A percentile compares a stretch with the other conserved stretches of the same genome.
Evolutionary conservation across 345 rosid species (phyloP).

Genomic region (Citrus unshiu): DNA sequence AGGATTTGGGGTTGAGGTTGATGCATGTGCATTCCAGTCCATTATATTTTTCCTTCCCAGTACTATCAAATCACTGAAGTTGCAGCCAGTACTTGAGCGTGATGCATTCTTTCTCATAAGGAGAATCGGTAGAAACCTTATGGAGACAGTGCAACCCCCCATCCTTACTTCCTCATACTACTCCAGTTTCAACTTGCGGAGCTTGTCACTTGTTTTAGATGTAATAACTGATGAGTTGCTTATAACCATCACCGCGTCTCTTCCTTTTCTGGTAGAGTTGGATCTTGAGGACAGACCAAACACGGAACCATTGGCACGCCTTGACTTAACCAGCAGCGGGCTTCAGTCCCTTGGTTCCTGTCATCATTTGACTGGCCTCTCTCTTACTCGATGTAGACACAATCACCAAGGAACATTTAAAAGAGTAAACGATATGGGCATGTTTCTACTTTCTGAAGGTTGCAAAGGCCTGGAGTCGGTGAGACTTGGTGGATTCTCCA

Average conservation of each 20-base stretch:
- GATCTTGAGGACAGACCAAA: slow-evolving; percentile 68
- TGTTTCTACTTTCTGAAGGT: slow-evolving; percentile 59
- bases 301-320: slow-evolving; percentile 27
- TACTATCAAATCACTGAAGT: slow-evolving; percentile 43
- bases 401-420: slow-evolving; percentile 48
- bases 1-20: slow-evolving; percentile 30
- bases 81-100: slow-evolving; percentile 39
- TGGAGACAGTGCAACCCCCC: slow-evolving; percentile 13
- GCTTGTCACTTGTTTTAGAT: slow-evolving; percentile 55
- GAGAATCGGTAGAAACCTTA: slow-evolving; percentile 19
- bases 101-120: slow-evolving; percentile 38
- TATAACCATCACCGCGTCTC: slow-evolving; percentile 28
- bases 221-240: slow-evolving; percentile 51
- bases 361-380: slow-evolving; percentile 40
- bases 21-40: slow-evolving; percentile 29
- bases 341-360: slow-evolving; percentile 48
- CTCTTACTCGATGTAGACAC: slow-evolving; percentile 46
- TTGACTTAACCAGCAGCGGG: slow-evolving; percentile 54
- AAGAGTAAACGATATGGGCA: slow-evolving; percentile 69
- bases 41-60: slow-evolving; percentile 35
- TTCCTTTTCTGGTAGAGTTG: slow-evolving; percentile 50
- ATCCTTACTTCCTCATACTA: slow-evolving; percentile 21
- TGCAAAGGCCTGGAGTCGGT: slow-evolving; percentile 53
- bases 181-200: slow-evolving; percentile 32
- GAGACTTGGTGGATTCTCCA: slow-evolving; percentile 54